Evolutionary conservation across 2,329 filamentous ascomycete species (phyloP).

Genomic region (Zarea fungicola): DNA sequence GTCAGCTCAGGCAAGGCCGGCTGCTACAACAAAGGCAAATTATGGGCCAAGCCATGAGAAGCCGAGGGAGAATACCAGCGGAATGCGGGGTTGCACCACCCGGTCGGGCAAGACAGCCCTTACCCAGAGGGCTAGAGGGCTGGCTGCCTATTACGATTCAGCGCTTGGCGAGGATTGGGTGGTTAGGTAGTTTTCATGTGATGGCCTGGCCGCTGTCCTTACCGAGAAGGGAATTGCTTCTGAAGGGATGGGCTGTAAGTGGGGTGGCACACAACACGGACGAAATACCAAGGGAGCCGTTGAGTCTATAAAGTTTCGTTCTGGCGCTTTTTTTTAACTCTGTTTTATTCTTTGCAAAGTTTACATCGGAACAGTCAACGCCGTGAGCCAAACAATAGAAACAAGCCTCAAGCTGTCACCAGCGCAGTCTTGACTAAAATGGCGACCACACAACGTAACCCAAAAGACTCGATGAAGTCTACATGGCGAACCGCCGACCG

Average conservation of each 20-base stretch:
- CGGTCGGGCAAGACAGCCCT: not conserved
- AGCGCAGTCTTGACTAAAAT: not conserved
- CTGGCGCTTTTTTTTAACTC: not conserved
- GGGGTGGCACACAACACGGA: too few relatives aligned
- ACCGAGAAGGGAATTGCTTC: not conserved
- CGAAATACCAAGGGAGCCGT: too few relatives aligned
- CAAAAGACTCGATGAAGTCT: constrained; percentile 31
- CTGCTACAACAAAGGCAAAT: too few relatives aligned
- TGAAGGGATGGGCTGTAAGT: not conserved
- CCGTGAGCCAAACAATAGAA: not conserved
- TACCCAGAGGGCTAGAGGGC: constrained; percentile 7
- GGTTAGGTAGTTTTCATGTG: constrained; percentile 7
- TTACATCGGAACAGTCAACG: not conserved
- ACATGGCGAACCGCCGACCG: constrained; percentile 27
- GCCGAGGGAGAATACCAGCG: not conserved
- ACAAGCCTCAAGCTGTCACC: not conserved
- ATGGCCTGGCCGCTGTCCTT: not conserved
- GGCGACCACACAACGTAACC: constrained; percentile 7
- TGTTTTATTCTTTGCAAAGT: not conserved
- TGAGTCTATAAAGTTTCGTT: not conserved
- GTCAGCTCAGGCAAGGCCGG: not conserved
- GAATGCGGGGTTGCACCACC: constrained; percentile 8
- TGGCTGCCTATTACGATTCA: not conserved
- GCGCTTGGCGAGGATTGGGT: not conserved
- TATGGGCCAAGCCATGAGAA: not conserved